These are phyloP conservation scores for Neofusicoccum umdonicola DNA, from an alignment of 2,329 filamentous ascomycete genomes.

Conservation along the genomic window DNA sequence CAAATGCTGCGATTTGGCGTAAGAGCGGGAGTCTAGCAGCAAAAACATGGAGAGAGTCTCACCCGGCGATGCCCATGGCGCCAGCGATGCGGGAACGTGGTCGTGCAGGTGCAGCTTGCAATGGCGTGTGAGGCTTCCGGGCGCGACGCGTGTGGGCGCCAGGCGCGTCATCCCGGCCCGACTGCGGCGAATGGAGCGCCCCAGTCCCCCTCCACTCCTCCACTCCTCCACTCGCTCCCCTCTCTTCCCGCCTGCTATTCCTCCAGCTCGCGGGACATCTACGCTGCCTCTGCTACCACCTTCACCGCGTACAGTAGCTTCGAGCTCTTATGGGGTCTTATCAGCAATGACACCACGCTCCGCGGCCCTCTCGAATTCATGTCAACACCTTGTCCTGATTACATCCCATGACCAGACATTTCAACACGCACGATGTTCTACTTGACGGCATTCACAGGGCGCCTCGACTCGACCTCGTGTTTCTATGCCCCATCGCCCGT, in stretches of 20 bases:
- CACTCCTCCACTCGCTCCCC: not conserved
- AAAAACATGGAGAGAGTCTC: not conserved
- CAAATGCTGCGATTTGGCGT: conserved; percentile 28
- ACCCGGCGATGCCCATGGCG: conserved; percentile 20
- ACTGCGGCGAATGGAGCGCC: not conserved
- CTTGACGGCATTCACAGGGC: not conserved
- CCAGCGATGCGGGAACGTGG: not conserved
- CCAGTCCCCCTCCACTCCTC: not conserved
- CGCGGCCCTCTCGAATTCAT: too few species aligned
- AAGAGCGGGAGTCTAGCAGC: not conserved
- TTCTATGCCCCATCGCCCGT: not conserved
- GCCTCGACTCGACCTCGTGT: not conserved
- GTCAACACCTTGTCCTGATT: too few species aligned
- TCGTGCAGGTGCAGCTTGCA: not conserved
- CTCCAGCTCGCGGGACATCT: not conserved
- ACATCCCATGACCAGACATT: too few species aligned
- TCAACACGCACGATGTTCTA: too few species aligned
- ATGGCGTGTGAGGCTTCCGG: not conserved
- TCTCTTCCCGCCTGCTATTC: not conserved
- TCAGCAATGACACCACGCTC: too few species aligned
- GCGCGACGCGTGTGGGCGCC: not conserved
- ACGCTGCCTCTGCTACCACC: not conserved
- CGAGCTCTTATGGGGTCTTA: too few species aligned
- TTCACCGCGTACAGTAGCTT: too few species aligned
- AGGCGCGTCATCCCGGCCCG: not conserved